These are phyloP conservation scores for Russula lepida DNA, from an alignment of 768 basidiomycete species.

Conservation along the genomic window DNA sequence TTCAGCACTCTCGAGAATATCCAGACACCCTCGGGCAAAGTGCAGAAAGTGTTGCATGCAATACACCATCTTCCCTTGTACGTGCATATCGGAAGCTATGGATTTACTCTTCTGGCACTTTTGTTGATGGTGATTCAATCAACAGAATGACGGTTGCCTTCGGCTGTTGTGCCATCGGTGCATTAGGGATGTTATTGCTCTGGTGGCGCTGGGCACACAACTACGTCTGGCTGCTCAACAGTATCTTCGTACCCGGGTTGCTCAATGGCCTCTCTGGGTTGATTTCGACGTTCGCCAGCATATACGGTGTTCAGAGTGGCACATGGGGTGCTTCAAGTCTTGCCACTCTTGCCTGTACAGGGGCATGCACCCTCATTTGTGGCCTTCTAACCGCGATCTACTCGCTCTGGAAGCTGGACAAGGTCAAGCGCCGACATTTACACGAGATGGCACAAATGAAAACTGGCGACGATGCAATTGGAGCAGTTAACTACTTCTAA, in stretches of 20 bases:
- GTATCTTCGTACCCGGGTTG: constrained; percentile 6
- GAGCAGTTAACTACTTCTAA: neutral
- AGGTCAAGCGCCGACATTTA: neutral
- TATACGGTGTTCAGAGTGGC: neutral
- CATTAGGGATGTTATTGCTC: constrained; percentile 9
- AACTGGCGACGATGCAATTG: neutral
- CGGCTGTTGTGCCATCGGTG: constrained; percentile 9
- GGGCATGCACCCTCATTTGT: neutral
- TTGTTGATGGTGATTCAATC: neutral
- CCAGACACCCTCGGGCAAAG: neutral
- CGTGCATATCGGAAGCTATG: too few species aligned
- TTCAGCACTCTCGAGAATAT: constrained; percentile 1
- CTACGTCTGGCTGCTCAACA: constrained; percentile 13
- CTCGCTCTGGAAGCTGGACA: neutral
- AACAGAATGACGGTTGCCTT: constrained; percentile 7
- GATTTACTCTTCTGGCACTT: neutral
- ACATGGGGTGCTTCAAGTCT: neutral
- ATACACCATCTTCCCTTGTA: constrained; percentile 11
- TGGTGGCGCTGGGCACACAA: constrained; percentile 15
- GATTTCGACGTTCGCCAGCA: constrained; percentile 6
- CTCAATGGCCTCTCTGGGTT: constrained; percentile 14
- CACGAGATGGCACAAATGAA: neutral
- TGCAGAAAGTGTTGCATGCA: neutral
- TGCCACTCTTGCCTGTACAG: constrained; percentile 9
- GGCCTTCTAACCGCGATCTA: constrained; percentile 3